Evolutionary conservation across 176 grass and related monocot genomes (phyloP), one percentile per base, ranked within the genome.

Genomic region (Canna indica): DNA sequence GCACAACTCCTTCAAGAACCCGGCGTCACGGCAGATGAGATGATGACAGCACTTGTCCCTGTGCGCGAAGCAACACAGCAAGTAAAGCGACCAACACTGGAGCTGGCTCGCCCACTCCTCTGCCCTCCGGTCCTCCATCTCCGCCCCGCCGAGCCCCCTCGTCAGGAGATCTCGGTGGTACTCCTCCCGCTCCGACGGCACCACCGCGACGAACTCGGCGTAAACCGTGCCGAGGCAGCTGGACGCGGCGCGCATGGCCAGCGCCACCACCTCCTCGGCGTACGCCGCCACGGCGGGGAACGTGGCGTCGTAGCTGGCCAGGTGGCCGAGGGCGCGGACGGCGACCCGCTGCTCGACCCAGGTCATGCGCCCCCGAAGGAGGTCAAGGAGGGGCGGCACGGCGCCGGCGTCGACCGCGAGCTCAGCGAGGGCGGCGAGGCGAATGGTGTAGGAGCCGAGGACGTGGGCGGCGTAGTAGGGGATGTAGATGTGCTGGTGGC

Each of bases 31-130:
- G 48, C 85, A 86, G 30, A 99, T 83, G 27, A 81, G 64, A 61
- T 59, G 82, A 76, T 90, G 84, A 38, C 75, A 88, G 64, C 81
- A 66, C 58, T 39, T 8, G 75, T 99, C 94, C 68, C 83, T 77
- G 62, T 80, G 83, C 5, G 94, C 86, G 47, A 99, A 80, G 78
- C 94, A 93, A 83, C 94, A 88, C 9, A 99, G 75, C 11, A 99
- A 67, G 76, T 93, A 90, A 47, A 99, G 89, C 6, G 86, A 99
- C 94, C 94, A 99, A 69, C 94, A 93, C 84, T 99, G 94, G 45
- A 99, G 90, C 82, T 99, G 94, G 84, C 86, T 93, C 12, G 94
- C 90, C 94, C 94, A 99, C 45, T 99, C 89, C 73, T 99, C 94
- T 8, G 86, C 94, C 80, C 92, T 92, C 53, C 84, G 63, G 22